Evolutionary conservation across 2,329 filamentous ascomycete species (phyloP).

Genomic region (Ceratocystis cubensis): DNA sequence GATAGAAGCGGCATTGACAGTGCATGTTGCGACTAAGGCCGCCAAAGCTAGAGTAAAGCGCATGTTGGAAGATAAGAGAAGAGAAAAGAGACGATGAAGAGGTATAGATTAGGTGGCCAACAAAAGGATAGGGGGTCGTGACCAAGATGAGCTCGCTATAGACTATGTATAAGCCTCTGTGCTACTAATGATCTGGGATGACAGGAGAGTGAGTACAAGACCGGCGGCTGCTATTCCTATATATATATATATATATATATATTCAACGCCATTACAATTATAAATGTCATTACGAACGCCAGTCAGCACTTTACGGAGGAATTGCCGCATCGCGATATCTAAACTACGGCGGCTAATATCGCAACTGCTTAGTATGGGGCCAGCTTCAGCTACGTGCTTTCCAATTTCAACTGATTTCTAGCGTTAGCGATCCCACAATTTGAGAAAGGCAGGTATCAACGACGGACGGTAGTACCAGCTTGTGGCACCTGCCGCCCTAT

Average conservation of each 20-base stretch:
- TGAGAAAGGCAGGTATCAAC: neutral
- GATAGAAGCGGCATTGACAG: neutral
- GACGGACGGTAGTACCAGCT: neutral
- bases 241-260: neutral
- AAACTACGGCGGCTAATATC: neutral
- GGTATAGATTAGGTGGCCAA: too few relatives aligned
- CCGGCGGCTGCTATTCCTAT: neutral
- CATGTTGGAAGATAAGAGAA: slow-evolving; percentile 9
- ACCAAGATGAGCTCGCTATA: too few relatives aligned
- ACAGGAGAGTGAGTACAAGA: too few relatives aligned
- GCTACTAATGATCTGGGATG: too few relatives aligned
- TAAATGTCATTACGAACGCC: too few relatives aligned
- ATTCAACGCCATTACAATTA: neutral
- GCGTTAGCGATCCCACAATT: neutral
- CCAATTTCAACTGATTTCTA: neutral
- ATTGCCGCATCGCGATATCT: neutral
- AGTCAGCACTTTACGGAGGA: neutral
- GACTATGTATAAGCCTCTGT: too few relatives aligned
- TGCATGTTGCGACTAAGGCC: slow-evolving; percentile 5
- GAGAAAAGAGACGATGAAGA: neutral
- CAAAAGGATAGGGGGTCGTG: too few relatives aligned
- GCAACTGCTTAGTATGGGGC: neutral
- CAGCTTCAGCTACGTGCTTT: neutral
- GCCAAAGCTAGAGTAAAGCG: slow-evolving; percentile 12
- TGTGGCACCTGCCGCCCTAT: neutral